Base-by-base conservation (phyloP, 2,329 filamentous ascomycete genomes). In the Cladophialophora bantiana region DNA sequence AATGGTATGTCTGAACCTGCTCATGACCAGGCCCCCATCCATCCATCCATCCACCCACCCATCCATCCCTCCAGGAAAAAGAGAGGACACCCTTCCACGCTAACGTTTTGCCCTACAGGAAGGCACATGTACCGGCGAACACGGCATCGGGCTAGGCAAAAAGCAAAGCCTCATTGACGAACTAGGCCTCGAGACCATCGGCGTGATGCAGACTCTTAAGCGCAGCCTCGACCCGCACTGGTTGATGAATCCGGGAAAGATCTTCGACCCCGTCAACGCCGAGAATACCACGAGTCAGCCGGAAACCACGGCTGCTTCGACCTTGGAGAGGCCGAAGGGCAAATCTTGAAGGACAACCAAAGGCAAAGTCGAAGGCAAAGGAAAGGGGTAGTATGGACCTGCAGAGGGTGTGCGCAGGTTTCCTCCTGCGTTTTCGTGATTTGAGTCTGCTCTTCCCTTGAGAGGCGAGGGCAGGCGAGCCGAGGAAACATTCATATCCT, bases 241-340 rank as follows among this genome's bases (percentile, higher is more conserved):
- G 91, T 87, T 97, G 64, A 87, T 97, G 86, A 97, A 97, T 72
- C 93, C 93, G 0, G 93, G 93, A 1, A 96, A 96, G 82, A 94
- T 97, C 70, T 93, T 96, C 78, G 91, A 96, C 71, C 81, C 87
- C n/a, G 63, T 59, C 7, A 48, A 65, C 59, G 59, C 48, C 12
- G 55, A 56, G n/a, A 15, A 40, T 3, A 64, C 65, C 4, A 64
- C 59, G 15, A 59, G 58, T 38, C 54, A 61, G 40, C 40, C 56
- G 3, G 32, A 59, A 31, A 59, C 67, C 38, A 71, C 67, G n/a
- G 69, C 67, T 4, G 69, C 69, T n/a, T 70, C 69, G 18, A 71
- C 62, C 3, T 42, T 71, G 10, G 64, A 59, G 26, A 52, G 57
- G 45, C 69, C 68, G 34, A 60, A 59, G 13, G 40, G 59, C n/a